phyloP scores from a whole-genome alignment of 768 basidiomycete genomes.

The Russula ochroleuca region DNA sequence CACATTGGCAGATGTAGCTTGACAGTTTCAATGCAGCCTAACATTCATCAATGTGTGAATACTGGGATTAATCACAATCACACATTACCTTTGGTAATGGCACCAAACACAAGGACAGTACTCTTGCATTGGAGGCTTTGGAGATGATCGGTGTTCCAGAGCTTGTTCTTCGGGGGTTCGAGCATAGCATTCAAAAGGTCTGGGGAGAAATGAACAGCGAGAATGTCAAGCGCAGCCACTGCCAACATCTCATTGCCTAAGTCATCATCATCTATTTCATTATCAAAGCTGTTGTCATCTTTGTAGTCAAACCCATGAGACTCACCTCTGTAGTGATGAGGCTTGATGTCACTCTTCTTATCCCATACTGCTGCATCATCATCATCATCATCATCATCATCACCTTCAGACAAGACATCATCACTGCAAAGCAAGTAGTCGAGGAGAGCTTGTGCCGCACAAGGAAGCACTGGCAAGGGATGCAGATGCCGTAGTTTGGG shows the following conservation, averaged over 20 bases:
- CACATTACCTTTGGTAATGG: conserved; percentile 95
- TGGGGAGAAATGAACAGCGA: conserved; percentile 88
- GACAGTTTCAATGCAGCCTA: conserved; percentile 94
- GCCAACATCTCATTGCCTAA: conserved; percentile 98
- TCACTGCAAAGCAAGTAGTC: conserved; percentile 98
- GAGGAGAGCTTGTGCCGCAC: conserved; percentile 87
- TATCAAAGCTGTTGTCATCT: conserved; percentile 51
- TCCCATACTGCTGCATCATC: conserved; percentile 84
- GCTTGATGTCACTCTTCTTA: conserved; percentile 94
- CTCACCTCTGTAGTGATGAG: conserved; percentile 84
- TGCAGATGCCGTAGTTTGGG: conserved; percentile 79
- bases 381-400: conserved; percentile 83
- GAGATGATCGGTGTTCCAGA: conserved; percentile 90
- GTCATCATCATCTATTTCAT: conserved; percentile 82
- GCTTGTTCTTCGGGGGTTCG: conserved; percentile 83
- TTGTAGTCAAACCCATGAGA: conserved; percentile 79
- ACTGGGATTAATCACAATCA: conserved; percentile 14
- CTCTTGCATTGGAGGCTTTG: conserved; percentile 95
- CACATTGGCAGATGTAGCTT: conserved; percentile 88
- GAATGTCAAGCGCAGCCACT: conserved; percentile 93
- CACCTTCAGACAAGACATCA: conserved; percentile 96
- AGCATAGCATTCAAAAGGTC: conserved; percentile 87
- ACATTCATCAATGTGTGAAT: background rate
- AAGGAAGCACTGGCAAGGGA: conserved; percentile 81
- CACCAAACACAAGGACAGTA: conserved; percentile 94